These are phyloP conservation scores for Pseudogymnoascus sp. DNA, from an alignment of 2,329 filamentous ascomycete species.

Conservation along the genomic window DNA sequence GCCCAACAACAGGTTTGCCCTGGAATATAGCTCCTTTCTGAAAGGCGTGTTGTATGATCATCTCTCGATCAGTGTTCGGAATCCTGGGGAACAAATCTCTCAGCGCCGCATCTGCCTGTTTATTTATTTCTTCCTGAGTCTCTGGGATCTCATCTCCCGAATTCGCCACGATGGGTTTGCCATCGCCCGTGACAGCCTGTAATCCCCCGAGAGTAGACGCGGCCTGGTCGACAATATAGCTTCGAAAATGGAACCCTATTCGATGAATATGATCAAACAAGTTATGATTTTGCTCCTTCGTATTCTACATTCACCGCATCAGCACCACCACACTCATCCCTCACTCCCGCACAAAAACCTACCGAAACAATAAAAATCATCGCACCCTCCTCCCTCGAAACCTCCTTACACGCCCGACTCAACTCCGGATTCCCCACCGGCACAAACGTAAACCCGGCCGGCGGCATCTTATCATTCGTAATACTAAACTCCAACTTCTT, in stretches of 20 bases:
- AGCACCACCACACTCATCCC: background rate
- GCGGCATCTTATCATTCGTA: constrained; percentile 42
- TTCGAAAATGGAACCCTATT: constrained; percentile 51
- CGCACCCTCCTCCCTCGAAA: constrained; percentile 51
- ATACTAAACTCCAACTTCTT: constrained; percentile 43
- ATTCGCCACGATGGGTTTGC: constrained; percentile 23
- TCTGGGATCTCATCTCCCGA: constrained; percentile 48
- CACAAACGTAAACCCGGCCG: constrained; percentile 54
- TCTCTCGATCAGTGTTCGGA: constrained; percentile 53
- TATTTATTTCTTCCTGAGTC: constrained; percentile 50
- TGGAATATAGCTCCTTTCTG: constrained; percentile 45
- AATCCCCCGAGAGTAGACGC: constrained; percentile 25
- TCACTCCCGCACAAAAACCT: constrained; percentile 25
- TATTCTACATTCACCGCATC: constrained; percentile 12
- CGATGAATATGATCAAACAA: constrained; percentile 44
- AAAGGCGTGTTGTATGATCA: constrained; percentile 55
- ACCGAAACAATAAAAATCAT: constrained; percentile 62
- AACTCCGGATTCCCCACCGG: constrained; percentile 53
- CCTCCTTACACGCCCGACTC: constrained; percentile 53
- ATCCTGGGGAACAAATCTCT: constrained; percentile 57
- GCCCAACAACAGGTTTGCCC: constrained; percentile 48
- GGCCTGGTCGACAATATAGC: constrained; percentile 51
- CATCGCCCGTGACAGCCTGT: constrained; percentile 17
- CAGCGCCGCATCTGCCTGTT: constrained; percentile 52
- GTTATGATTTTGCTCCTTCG: constrained; percentile 22